Conservation (phyloP, 2,329 filamentous ascomycete genomes). For the Scleromitrula shiraiana region DNA sequence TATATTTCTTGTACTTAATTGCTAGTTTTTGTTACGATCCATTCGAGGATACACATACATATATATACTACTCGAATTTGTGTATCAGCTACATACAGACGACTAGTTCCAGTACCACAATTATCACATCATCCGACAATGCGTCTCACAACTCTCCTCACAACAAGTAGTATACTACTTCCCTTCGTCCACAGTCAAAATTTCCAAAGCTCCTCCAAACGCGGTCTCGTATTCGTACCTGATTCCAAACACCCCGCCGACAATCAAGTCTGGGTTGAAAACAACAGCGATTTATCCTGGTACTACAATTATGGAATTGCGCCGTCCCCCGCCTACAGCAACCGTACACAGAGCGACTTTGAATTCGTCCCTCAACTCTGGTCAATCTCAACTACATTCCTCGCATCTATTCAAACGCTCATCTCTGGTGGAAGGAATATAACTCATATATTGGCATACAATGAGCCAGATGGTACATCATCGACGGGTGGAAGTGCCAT, state of each 20-base stretch:
- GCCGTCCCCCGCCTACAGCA: conserved; percentile 45
- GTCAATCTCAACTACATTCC: conserved; percentile 57
- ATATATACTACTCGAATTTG: neutral
- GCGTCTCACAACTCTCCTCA: neutral
- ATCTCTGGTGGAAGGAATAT: conserved; percentile 51
- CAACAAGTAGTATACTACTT: neutral
- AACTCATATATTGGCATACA: conserved; percentile 64
- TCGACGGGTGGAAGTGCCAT: conserved; percentile 49
- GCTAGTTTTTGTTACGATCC: neutral
- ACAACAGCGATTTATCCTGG: conserved; percentile 60
- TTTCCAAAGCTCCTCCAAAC: conserved; percentile 43
- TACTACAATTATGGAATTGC: conserved; percentile 70
- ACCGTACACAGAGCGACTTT: conserved; percentile 45
- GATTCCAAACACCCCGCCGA: conserved; percentile 48
- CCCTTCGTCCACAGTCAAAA: neutral
- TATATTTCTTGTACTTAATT: neutral
- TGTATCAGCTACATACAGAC: neutral
- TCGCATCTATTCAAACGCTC: conserved; percentile 47
- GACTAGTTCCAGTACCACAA: neutral
- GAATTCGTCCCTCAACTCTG: conserved; percentile 79
- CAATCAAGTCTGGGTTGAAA: conserved; percentile 54
- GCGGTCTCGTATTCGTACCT: conserved; percentile 64
- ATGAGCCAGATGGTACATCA: conserved; percentile 61
- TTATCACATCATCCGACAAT: neutral
- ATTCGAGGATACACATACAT: neutral